Conservation (phyloP, 768 basidiomycete species). For the Hirschioporus abietinus region DNA sequence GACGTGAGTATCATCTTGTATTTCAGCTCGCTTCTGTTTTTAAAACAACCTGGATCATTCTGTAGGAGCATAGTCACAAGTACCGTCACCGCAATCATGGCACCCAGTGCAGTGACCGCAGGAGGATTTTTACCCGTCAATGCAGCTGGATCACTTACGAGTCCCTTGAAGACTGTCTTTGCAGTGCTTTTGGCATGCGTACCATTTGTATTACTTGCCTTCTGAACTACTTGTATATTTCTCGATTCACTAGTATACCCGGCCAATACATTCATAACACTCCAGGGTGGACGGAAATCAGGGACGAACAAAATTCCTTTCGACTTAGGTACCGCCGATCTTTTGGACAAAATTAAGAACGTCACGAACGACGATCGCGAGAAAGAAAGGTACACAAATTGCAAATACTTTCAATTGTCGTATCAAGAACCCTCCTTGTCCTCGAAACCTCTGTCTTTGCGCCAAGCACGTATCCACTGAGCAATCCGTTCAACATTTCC, state of each 20-base stretch:
- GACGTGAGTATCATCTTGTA: slow-evolving; percentile 15
- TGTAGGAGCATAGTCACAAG: slow-evolving; percentile 2
- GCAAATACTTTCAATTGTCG: not conserved
- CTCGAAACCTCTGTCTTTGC: slow-evolving; percentile 20
- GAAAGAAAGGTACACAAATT: not conserved
- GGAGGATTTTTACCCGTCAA: slow-evolving; percentile 23
- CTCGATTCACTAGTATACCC: not conserved
- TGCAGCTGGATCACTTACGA: not conserved
- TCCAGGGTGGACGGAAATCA: not conserved
- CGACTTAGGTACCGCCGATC: not conserved
- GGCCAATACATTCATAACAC: not conserved
- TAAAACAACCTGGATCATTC: not conserved
- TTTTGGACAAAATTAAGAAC: not conserved
- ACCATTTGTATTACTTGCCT: not conserved
- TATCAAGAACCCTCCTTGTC: not conserved
- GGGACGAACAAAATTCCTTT: not conserved
- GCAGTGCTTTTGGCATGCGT: not conserved
- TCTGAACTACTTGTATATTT: not conserved
- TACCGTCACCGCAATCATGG: slow-evolving; percentile 18
- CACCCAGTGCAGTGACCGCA: slow-evolving; percentile 11
- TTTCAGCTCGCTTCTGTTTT: not conserved
- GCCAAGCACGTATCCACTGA: slow-evolving; percentile 84
- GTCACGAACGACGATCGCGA: not conserved
- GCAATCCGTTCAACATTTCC: slow-evolving; percentile 82
- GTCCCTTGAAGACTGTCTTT: not conserved